Evolutionary conservation across 2,329 filamentous ascomycete species (phyloP).

Genomic region (Dactylella cylindrospora): DNA sequence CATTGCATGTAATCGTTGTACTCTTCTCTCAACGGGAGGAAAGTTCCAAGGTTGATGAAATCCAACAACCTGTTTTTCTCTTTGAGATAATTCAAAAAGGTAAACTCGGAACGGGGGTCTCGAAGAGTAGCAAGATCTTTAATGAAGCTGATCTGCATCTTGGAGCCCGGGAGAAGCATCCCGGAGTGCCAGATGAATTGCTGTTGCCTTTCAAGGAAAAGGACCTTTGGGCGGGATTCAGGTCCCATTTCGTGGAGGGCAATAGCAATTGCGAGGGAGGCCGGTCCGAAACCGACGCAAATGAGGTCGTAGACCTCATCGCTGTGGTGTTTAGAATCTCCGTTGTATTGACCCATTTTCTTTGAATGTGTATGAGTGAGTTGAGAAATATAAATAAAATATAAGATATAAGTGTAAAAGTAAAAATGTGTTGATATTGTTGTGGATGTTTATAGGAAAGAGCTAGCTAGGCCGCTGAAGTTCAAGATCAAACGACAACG

Average conservation of each 20-base stretch:
- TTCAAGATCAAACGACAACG: too few relatives aligned
- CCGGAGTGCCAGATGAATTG: conserved; percentile 90
- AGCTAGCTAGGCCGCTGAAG: neutral
- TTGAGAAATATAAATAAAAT: neutral
- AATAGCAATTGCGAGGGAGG: conserved; percentile 83
- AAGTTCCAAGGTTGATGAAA: conserved; percentile 88
- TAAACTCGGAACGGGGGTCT: conserved; percentile 86
- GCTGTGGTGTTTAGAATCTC: conserved; percentile 4
- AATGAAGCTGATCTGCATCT: conserved; percentile 97
- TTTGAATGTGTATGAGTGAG: conserved; percentile 1
- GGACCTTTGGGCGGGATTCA: conserved; percentile 67
- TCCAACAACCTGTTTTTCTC: conserved; percentile 76
- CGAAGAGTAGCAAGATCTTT: conserved; percentile 91
- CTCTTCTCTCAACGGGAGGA: conserved; percentile 80
- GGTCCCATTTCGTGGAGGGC: conserved; percentile 76
- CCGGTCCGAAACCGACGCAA: conserved; percentile 90
- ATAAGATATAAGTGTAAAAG: neutral
- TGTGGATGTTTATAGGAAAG: conserved; percentile 16
- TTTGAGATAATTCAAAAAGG: conserved; percentile 93
- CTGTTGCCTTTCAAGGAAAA: conserved; percentile 83
- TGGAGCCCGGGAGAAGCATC: conserved; percentile 88
- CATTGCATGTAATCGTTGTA: conserved; percentile 95
- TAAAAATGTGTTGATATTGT: conserved; percentile 26
- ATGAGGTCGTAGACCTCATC: conserved; percentile 75
- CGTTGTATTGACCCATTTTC: conserved; percentile 38